phyloP scores from a whole-genome alignment of 176 grass and related monocot species.

The Oryza meridionalis region DNA sequence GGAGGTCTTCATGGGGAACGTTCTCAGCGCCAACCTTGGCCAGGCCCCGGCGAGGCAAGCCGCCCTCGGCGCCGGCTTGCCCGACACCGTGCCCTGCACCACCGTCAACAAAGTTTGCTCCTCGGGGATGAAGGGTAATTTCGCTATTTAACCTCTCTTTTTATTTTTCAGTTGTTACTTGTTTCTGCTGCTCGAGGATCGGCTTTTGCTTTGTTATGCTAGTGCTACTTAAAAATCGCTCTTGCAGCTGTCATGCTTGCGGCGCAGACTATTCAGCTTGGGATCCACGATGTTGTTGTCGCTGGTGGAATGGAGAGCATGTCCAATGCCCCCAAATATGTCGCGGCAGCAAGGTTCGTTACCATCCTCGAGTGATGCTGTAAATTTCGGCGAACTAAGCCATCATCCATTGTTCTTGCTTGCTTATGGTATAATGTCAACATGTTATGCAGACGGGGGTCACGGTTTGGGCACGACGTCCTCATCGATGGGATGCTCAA shows the following conservation, averaged over 20 bases:
- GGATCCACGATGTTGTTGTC: constrained; percentile 79
- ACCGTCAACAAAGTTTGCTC: constrained; percentile 96
- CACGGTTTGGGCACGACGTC: constrained; percentile 77
- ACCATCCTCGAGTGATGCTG: not conserved
- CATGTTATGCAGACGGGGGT: constrained; percentile 65
- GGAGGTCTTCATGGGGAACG: constrained; percentile 96
- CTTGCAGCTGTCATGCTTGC: constrained; percentile 80
- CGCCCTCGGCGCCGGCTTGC: constrained; percentile 78
- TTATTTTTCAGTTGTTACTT: not conserved
- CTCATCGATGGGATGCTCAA: constrained; percentile 92
- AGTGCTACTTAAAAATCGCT: not conserved
- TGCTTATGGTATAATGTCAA: not conserved
- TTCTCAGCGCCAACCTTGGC: constrained; percentile 91
- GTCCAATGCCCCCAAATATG: constrained; percentile 93
- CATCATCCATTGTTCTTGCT: not conserved
- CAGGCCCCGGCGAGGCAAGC: constrained; percentile 95
- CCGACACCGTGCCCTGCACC: constrained; percentile 81
- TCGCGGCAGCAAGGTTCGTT: constrained; percentile 65
- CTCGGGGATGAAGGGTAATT: constrained; percentile 87
- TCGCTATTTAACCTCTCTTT: no score
- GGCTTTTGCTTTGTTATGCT: not conserved
- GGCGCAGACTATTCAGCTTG: constrained; percentile 85
- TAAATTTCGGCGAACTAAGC: not conserved
- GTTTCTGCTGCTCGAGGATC: not conserved
- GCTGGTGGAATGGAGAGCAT: constrained; percentile 99